Evolutionary conservation across 73 alveolate species (phyloP), one percentile per base, ranked within the genome.

Genomic region (Paramecium tetraurelia): DNA sequence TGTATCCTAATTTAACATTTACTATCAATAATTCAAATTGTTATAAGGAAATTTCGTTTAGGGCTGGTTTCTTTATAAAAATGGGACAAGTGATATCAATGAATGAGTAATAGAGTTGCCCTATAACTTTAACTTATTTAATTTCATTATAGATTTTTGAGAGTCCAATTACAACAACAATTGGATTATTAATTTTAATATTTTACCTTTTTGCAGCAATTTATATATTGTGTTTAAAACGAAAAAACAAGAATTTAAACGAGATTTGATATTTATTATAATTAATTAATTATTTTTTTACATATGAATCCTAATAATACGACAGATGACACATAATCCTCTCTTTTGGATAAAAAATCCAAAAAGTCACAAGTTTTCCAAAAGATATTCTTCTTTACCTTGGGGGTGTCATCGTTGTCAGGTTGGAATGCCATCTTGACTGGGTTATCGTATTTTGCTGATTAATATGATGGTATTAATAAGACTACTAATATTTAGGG

Each of bases 361-460:
- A 80, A 80, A 44, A 80, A 80, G 38, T 31, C 59, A 0, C 57
- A 80, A 31, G 3, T 27, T 1, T 80, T 80, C 24, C 33, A 88
- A 33, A 88, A 69, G 38, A 69, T 63, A 58, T 70, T 80, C 68
- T 88, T 88, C 69, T 76, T 88, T 38, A 70, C 27, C 16, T 71
- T 88, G 33, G 94, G 94, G 24, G 86, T 88, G 21, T 76, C 94
- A 68, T 88, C 94, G 11, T 50, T 88, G 38, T 76, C 94, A 38
- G 94, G 94, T 12, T 88, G 94, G 94, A 88, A 88, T 88, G 94
- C 94, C 12, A 70, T 88, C 48, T 44, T 88, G 14, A 70, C 94
- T 43, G 94, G 90, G 0, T 70, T 88, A 33, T 48, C 71, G 14
- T 88, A 58, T 80, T 88, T 88, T 58, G 70, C 63, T 44, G 40